Conservation (phyloP, 345 rosid species). For the Rhodomyrtus tomentosa region DNA sequence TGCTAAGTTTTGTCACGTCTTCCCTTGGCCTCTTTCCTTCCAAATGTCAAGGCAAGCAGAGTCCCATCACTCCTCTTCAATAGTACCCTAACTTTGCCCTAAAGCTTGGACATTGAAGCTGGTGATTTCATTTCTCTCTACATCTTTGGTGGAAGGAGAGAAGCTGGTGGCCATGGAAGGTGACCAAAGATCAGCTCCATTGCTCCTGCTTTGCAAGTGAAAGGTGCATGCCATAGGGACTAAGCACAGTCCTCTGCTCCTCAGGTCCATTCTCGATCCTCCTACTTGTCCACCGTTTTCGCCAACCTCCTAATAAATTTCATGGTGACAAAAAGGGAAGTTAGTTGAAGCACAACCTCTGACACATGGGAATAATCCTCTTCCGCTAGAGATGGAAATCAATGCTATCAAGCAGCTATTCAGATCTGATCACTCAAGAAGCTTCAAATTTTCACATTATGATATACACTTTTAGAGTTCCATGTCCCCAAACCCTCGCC, state of each 20-base stretch:
- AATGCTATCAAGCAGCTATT: background rate
- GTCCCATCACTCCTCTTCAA: background rate
- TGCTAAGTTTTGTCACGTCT: background rate
- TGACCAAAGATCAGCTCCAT: conserved; percentile 92
- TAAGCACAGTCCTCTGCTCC: conserved; percentile 77
- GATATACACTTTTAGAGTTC: background rate
- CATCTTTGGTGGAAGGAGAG: background rate
- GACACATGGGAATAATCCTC: background rate
- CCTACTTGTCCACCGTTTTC: conserved; percentile 17
- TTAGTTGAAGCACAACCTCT: background rate
- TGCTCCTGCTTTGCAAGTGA: conserved; percentile 40
- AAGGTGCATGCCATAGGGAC: conserved; percentile 51
- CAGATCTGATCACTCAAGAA: background rate
- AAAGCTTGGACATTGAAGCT: background rate
- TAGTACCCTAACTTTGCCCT: background rate
- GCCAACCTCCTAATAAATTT: conserved; percentile 14
- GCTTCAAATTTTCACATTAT: background rate
- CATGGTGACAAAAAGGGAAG: background rate
- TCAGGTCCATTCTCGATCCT: conserved; percentile 23
- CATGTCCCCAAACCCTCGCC: background rate
- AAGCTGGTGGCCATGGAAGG: conserved; percentile 35
- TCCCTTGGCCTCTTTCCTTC: background rate
- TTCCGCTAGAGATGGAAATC: background rate
- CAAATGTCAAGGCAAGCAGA: background rate
- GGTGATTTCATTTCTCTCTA: background rate